Percentiles rank a stretch among this genome's conserved stretches.
Conservation (phyloP, 176 grass and related monocot genomes). For the Puya raimondii region DNA sequence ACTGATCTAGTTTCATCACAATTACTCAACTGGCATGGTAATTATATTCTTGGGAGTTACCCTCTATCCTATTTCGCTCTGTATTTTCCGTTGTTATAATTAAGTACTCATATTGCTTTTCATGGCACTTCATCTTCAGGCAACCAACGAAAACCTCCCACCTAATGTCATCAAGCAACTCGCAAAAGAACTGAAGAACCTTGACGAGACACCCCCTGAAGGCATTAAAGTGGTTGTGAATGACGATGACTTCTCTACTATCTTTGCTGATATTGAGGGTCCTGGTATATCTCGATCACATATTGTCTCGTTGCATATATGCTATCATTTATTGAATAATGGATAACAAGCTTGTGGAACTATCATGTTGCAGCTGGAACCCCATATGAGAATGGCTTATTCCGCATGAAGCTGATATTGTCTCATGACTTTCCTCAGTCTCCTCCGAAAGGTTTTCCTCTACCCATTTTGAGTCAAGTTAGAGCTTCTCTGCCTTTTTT, state of each 20-base stretch:
- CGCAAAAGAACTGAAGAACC: slow-evolving; percentile 95
- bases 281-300: slow-evolving; percentile 34
- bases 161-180: slow-evolving; percentile 90
- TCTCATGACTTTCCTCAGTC: slow-evolving; percentile 76
- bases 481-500: neutral
- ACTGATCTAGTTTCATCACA: neutral
- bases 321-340: neutral
- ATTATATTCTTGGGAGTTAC: neutral
- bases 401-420: slow-evolving; percentile 83
- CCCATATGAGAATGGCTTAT: slow-evolving; percentile 91
- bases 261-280: slow-evolving; percentile 92
- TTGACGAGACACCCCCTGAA: slow-evolving; percentile 82
- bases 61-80: neutral
- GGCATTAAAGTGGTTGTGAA: slow-evolving; percentile 93
- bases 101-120: neutral
- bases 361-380: slow-evolving; percentile 50
- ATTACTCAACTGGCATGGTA: neutral
- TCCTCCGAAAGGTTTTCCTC: slow-evolving; percentile 64
- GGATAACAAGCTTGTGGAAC: neutral
- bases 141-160: slow-evolving; percentile 87
- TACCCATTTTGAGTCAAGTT: neutral
- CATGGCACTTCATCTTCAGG: slow-evolving; percentile 28
- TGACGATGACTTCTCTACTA: slow-evolving; percentile 91
- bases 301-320: neutral
- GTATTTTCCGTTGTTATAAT: neutral